Percentiles rank a stretch among this genome's conserved stretches.
These are phyloP conservation scores for Prunus dulcis DNA, from an alignment of 306 rosid genomes.

Conservation along the genomic window DNA sequence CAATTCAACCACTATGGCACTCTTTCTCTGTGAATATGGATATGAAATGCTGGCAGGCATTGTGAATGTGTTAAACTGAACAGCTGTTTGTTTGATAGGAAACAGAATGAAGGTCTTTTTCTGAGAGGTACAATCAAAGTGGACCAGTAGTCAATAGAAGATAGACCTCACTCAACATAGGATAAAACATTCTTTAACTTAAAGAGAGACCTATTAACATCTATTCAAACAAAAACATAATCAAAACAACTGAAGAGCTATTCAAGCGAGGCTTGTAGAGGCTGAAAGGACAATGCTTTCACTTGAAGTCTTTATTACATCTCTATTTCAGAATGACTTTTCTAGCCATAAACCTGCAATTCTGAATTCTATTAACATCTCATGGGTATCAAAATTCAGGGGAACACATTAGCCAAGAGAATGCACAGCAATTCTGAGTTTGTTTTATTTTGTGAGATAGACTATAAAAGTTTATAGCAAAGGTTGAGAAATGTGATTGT, in stretches of 20 bases:
- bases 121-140: not conserved
- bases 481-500: not conserved
- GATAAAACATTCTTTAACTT: not conserved
- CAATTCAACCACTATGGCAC: not conserved
- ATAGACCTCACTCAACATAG: not conserved
- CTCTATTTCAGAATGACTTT: not conserved
- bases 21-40: not conserved
- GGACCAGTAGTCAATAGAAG: not conserved
- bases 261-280: not conserved
- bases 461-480: not conserved
- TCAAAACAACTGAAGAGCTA: not conserved
- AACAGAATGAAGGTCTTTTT: not conserved
- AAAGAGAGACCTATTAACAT: not conserved
- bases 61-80: not conserved
- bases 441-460: not conserved
- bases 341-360: not conserved
- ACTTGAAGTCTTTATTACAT: not conserved
- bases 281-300: not conserved
- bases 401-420: conserved; percentile 1
- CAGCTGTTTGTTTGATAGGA: not conserved
- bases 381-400: not conserved
- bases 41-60: not conserved
- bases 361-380: not conserved
- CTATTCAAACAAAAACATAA: not conserved
- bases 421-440: not conserved